Evolutionary conservation across 2,329 filamentous ascomycete genomes (phyloP), one percentile per base, ranked within the genome.

Genomic region (Colletotrichum caudatum): DNA sequence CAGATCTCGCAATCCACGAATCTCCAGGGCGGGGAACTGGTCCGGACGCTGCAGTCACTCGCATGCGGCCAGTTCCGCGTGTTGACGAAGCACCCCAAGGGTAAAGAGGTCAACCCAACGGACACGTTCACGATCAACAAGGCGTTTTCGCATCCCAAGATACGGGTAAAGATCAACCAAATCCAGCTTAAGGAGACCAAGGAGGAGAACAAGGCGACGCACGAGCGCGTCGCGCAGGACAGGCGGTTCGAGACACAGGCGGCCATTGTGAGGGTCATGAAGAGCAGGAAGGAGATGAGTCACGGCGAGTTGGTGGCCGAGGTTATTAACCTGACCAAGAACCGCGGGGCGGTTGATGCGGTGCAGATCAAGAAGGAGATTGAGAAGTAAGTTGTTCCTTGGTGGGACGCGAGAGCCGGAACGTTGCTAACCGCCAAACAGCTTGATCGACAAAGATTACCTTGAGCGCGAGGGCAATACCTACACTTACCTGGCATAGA

Each of bases 151-250:
- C 92, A 98, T 78, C 88, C 91, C 26, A 97, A 96, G 81, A 93
- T 93, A 81, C 91, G 94, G 68, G 91, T 99, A 83, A 99, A 99
- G 85, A 98, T 99, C 85, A 99, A 98, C 83, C 95, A 98, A 82
- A 96, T 99, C 76, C 96, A 99, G 82, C 88, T 98, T 62, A 97
- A 96, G 82, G 96, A 99, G 83, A 98, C 96, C 0, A 93, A 93
- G 77, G 93, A 95, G 78, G 96, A 99, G 82, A 98, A 98, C 83
- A 93, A 94, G 81, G 94, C 93, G 76, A 98, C 95, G 1, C 94
- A 98, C 81, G 92, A 97, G 81, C 90, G 94, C 54, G 94, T 99
- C 5, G 92, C 91, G 0, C 92, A 93, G 64, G 96, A 99, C 79
- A 87, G 96, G 62, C 94, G 97, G 78, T 97, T 97, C 77, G 97